Conservation (phyloP, 2,329 filamentous ascomycete species). For the Pseudovirgaria hyperparasitica region DNA sequence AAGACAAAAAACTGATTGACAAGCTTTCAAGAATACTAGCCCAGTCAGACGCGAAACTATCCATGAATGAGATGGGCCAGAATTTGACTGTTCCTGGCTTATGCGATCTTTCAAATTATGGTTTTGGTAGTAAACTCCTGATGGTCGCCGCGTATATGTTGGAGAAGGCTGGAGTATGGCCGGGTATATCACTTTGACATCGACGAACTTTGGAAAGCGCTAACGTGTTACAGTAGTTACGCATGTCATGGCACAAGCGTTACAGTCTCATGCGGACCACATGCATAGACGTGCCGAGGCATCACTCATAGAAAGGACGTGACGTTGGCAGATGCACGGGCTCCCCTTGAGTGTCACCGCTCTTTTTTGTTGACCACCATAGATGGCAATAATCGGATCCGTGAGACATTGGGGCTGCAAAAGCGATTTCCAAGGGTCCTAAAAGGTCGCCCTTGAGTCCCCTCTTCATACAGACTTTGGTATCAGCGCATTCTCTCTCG, state of each 20-base stretch:
- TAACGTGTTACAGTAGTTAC: constrained; percentile 39
- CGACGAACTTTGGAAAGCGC: constrained; percentile 6
- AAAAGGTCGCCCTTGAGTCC: too few species aligned
- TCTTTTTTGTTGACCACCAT: too few species aligned
- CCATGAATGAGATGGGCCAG: constrained; percentile 23
- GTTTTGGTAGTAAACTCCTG: constrained; percentile 70
- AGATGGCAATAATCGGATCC: too few species aligned
- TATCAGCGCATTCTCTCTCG: too few species aligned
- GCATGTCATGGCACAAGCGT: constrained; percentile 54
- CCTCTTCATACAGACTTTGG: too few species aligned
- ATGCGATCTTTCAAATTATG: constrained; percentile 44
- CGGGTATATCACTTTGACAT: constrained; percentile 48
- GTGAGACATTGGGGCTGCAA: too few species aligned
- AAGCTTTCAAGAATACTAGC: constrained; percentile 72
- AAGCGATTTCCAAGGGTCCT: too few species aligned
- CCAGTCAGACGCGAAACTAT: constrained; percentile 70
- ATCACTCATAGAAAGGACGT: too few species aligned
- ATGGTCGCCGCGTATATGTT: constrained; percentile 77
- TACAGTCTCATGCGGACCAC: constrained; percentile 50
- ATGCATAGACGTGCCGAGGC: constrained; percentile 48
- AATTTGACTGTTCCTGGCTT: constrained; percentile 36
- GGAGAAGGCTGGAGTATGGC: constrained; percentile 84
- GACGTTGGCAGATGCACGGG: too few species aligned
- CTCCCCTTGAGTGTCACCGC: too few species aligned
- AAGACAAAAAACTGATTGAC: constrained; percentile 72